These are phyloP conservation scores for Fusarium nanum DNA, from an alignment of 2,329 filamentous ascomycete genomes.

Conservation along the genomic window DNA sequence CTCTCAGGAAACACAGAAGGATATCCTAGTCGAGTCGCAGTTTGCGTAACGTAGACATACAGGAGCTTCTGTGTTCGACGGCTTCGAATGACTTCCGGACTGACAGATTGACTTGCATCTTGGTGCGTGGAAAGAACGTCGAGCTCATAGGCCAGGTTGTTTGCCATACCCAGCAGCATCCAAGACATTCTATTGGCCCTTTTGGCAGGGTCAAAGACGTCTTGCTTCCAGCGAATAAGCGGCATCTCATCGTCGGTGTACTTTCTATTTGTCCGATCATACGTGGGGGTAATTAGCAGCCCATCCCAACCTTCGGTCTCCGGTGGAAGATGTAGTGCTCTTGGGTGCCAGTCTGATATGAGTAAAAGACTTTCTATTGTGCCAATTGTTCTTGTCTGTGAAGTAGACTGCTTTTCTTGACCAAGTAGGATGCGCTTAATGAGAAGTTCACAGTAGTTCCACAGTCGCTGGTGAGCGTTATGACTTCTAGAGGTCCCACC, in stretches of 20 bases:
- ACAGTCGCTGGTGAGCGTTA: slow-evolving; percentile 32
- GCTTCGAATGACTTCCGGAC: background rate
- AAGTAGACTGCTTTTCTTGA: slow-evolving; percentile 38
- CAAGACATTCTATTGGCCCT: slow-evolving; percentile 45
- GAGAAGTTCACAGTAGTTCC: slow-evolving; percentile 39
- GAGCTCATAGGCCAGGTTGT: slow-evolving; percentile 38
- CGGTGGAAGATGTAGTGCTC: slow-evolving; percentile 37
- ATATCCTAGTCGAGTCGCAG: slow-evolving; percentile 13
- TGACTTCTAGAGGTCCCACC: slow-evolving; percentile 39
- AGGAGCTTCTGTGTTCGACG: slow-evolving; percentile 33
- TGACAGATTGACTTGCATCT: background rate
- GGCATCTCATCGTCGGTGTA: slow-evolving; percentile 34
- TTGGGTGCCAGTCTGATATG: slow-evolving; percentile 44
- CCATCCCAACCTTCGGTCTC: slow-evolving; percentile 43
- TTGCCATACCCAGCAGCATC: slow-evolving; percentile 44
- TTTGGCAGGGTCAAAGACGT: slow-evolving; percentile 44
- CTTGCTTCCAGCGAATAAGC: slow-evolving; percentile 42
- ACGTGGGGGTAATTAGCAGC: slow-evolving; percentile 31
- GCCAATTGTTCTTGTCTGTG: slow-evolving; percentile 34
- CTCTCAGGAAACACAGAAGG: slow-evolving; percentile 22
- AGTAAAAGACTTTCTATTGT: slow-evolving; percentile 39
- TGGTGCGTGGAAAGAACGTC: slow-evolving; percentile 25
- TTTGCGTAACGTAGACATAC: slow-evolving; percentile 39
- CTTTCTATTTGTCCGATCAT: slow-evolving; percentile 36
- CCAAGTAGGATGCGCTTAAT: slow-evolving; percentile 37